These are phyloP conservation scores for Penicillium crystallinum DNA, from an alignment of 495 filamentous ascomycete genomes.

Conservation along the genomic window DNA sequence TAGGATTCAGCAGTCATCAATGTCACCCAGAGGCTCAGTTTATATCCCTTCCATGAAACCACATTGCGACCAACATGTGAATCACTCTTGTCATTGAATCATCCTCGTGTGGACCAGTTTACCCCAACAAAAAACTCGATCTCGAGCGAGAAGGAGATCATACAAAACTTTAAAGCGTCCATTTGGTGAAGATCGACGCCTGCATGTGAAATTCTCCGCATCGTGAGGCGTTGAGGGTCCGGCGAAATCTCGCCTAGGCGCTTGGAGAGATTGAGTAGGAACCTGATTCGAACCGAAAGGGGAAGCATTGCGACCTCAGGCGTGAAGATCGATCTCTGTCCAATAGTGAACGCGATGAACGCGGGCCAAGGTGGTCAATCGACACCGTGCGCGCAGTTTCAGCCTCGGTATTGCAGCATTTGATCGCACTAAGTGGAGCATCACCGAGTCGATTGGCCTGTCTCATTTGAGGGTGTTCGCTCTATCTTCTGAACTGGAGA, in stretches of 20 bases:
- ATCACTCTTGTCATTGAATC: slow-evolving; percentile 5
- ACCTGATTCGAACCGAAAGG: neutral
- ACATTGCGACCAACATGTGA: slow-evolving; percentile 11
- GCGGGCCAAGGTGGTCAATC: neutral
- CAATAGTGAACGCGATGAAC: neutral
- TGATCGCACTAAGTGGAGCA: neutral
- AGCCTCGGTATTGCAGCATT: slow-evolving; percentile 5
- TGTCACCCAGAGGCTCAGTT: neutral
- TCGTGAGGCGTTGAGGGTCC: neutral
- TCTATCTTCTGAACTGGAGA: no score
- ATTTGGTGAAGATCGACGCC: slow-evolving; percentile 7
- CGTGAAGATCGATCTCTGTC: neutral
- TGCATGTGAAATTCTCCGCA: slow-evolving; percentile 19
- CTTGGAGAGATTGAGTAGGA: neutral
- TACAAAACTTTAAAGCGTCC: neutral
- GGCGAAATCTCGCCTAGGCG: neutral
- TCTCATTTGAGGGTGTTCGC: no score
- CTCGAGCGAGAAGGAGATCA: slow-evolving; percentile 9
- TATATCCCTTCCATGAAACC: slow-evolving; percentile 11
- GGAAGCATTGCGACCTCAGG: slow-evolving; percentile 1
- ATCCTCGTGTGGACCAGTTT: slow-evolving; percentile 12
- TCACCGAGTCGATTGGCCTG: neutral
- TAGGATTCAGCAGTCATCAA: neutral
- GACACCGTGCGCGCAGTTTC: neutral
- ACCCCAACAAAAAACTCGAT: slow-evolving; percentile 19